Evolutionary conservation across 495 filamentous ascomycete species (phyloP), one percentile per base, ranked within the genome.

Genomic region (Penicillium egyptiacum): DNA sequence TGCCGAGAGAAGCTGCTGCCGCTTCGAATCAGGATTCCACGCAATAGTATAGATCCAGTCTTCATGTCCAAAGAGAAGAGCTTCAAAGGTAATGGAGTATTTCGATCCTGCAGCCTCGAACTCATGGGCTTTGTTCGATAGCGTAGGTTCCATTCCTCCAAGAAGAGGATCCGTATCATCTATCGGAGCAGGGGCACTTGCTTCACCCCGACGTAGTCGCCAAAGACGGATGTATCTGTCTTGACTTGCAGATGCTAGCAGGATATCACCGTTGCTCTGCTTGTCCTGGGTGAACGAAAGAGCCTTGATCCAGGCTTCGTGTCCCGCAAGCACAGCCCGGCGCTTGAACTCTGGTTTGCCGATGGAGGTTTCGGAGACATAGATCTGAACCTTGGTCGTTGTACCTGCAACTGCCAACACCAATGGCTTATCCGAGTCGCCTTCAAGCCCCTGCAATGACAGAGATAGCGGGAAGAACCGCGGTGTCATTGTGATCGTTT

Each of bases 191-290:
- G 63, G 56, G 47, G 59, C 56, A 11, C 58, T 60, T 37, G 70
- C 70, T 69, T 83, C 81, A 16, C 88, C 89, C 50, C 83, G 79
- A 51, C 87, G 89, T 22, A 98, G 68, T 46, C 92, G 84, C 95
- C 94, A 99, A 22, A 99, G 79, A 40, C 94, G 87, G 68, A 98
- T 88, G 63, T 97, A 99, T 71, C 93, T 97, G 64, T 99, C 94
- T 72, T 99, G 94, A 66, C 92, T 96, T 7, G 92, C 92, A 23
- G 93, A 97, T 2, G 95, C 91, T 12, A 99, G 78, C 46, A 98
- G 71, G 16, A 98, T 67, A 70, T 96, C 91, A 42, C 80, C 70
- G 11, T 72, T 68, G 19, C 70, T 71, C n/a, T 70, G 65, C 39
- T 71, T 83, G 62, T 95, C 89, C 59, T 67, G 67, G 14, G 84